Conservation (phyloP, 805 yeast genomes). For the Candida methanosorbosa region DNA sequence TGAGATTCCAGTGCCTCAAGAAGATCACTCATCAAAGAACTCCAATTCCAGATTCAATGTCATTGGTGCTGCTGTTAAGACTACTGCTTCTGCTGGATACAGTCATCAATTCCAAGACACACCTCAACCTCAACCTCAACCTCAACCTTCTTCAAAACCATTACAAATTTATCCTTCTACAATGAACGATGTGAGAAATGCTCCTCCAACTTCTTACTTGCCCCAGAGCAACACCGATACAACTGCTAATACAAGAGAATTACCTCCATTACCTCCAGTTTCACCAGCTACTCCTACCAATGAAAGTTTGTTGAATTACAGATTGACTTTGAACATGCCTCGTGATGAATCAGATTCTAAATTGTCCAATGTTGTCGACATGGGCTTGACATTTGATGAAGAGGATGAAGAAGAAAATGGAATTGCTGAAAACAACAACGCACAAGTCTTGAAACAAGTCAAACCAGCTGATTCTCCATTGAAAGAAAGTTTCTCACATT, state of each 20-base stretch:
- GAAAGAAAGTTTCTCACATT: background rate
- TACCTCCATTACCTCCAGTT: conserved; percentile 3
- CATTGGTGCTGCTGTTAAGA: background rate
- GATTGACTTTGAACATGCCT: conserved; percentile 15
- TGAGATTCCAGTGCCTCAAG: background rate
- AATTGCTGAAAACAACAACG: background rate
- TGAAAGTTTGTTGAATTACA: conserved; percentile 17
- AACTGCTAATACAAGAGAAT: background rate
- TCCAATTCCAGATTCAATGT: background rate
- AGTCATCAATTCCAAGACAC: conserved; percentile 1
- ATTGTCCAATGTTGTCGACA: conserved; percentile 10
- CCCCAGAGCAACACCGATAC: background rate
- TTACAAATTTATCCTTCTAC: conserved; percentile 1
- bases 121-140: background rate
- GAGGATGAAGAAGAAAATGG: background rate
- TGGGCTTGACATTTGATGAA: conserved; percentile 1
- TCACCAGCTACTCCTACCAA: conserved; percentile 17
- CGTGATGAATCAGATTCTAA: conserved; percentile 13
- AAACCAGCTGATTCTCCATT: background rate
- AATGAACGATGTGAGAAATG: background rate
- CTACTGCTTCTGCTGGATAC: background rate
- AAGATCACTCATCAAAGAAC: background rate
- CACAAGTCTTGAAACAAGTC: too few relatives aligned
- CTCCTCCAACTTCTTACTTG: background rate
- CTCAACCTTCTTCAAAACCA: background rate